Evolutionary conservation across 208 protist species (phyloP).

Genomic region (Vickermania spadyakhi): DNA sequence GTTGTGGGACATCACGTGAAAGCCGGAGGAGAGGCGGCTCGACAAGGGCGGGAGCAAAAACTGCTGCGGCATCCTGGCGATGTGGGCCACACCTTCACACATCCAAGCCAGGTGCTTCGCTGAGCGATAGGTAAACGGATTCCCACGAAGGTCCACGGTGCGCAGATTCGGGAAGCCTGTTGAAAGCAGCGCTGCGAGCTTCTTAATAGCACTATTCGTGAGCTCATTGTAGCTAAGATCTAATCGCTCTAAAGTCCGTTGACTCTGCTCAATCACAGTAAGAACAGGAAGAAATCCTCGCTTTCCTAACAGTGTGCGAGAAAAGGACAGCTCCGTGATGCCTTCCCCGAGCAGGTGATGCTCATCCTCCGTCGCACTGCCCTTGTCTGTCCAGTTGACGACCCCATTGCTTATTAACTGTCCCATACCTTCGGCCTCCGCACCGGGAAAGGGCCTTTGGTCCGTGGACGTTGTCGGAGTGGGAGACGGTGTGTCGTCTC

Average conservation of each 20-base stretch:
- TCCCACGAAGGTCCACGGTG: slow-evolving; percentile 39
- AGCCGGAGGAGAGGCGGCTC: background rate
- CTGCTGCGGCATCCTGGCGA: background rate
- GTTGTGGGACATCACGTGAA: background rate
- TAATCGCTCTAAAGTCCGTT: slow-evolving; percentile 32
- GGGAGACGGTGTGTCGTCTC: no score
- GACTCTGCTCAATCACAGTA: slow-evolving; percentile 13
- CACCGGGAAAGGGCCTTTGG: background rate
- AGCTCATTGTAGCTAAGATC: slow-evolving; percentile 42
- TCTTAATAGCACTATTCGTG: slow-evolving; percentile 20
- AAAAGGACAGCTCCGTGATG: slow-evolving; percentile 21
- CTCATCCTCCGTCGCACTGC: background rate
- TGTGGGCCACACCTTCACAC: slow-evolving; percentile 22
- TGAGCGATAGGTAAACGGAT: slow-evolving; percentile 51
- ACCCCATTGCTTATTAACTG: background rate
- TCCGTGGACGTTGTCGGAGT: no score
- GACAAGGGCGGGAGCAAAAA: background rate
- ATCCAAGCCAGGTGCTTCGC: slow-evolving; percentile 42
- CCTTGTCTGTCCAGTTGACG: background rate
- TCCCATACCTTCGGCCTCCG: background rate
- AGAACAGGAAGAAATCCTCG: slow-evolving; percentile 31
- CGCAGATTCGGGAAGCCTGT: slow-evolving; percentile 26
- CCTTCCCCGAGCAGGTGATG: background rate
- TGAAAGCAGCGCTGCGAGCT: slow-evolving; percentile 10
- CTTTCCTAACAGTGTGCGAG: slow-evolving; percentile 32